Base-by-base conservation (phyloP, 345 rosid species). In the Nephelium lappaceum region DNA sequence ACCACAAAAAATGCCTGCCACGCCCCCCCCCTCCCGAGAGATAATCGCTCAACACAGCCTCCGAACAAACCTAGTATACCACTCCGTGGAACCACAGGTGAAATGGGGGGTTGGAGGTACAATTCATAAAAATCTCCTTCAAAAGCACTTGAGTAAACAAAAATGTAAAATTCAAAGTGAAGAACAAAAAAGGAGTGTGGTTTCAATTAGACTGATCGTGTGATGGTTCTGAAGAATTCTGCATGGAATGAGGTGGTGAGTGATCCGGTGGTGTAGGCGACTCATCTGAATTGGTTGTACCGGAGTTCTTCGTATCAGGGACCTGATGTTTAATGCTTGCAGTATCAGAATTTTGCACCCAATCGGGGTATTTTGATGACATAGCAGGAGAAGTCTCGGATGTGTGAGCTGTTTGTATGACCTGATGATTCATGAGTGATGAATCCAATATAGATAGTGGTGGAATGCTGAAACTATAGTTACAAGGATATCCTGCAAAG, bases 401-500 rank as follows among this genome's bases (percentile, higher is more conserved):
- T 8, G 87, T 75, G 65, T 61, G 77, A 23, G 82, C 79, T 25
- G 85, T 84, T 5, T 83, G 71, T 64, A 72, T 83, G 69, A 71
- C 82, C 72, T 85, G 86, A 82, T 81, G 84, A 78, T 79, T 78
- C 83, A 85, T 61, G 51, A 87, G 82, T 62, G 93, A 78, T 8
- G 91, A 57, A 81, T 86, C 87, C 69, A 82, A 43, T 41, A 86
- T 60, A 55, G 87, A 82, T 12, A 81, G 73, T 9, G 89, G 78
- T 62, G 84, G 84, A 82, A 84, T n/a, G 85, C 86, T 84, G 82
- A 82, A 66, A 57, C 83, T 55, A 61, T 85, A 87, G 82, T 80
- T 72, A 66, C 69, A 84, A 31, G 93, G 77, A 77, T 88, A 90
- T 72, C 84, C 81, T 77, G 85, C 62, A 81, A 81, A 83, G 31